Percentiles rank a stretch among this genome's conserved stretches.
These are phyloP conservation scores for Xylariomycetidae sp. DNA, from an alignment of 2,329 filamentous ascomycete genomes.

Conservation along the genomic window DNA sequence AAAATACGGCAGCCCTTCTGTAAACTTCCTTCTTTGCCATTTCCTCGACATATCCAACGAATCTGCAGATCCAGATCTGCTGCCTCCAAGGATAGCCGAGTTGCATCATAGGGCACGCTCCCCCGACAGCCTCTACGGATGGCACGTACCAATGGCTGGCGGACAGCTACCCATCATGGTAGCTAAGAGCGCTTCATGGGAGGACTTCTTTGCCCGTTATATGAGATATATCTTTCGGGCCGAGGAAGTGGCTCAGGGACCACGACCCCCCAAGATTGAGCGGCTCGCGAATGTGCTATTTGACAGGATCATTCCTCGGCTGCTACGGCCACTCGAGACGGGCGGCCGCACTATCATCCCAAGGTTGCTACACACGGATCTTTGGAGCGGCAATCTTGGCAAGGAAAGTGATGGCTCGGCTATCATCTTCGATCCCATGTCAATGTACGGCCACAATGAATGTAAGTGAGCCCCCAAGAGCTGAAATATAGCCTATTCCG, in stretches of 20 bases:
- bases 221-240: constrained; percentile 1
- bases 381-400: constrained; percentile 1
- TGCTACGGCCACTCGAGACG: constrained; percentile 1
- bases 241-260: constrained; percentile 2
- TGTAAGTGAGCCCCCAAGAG: neutral
- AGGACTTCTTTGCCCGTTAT: constrained; percentile 2
- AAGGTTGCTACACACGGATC: constrained; percentile 1
- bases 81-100: constrained; percentile 1
- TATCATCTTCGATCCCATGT: constrained; percentile 1
- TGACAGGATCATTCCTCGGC: constrained; percentile 2
- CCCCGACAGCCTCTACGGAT: constrained; percentile 1
- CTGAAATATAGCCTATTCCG: neutral
- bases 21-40: neutral
- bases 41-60: constrained; percentile 1
- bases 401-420: constrained; percentile 1
- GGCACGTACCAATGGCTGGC: constrained; percentile 2
- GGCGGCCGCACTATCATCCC: constrained; percentile 2
- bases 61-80: constrained; percentile 1
- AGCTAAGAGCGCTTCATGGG: constrained; percentile 1
- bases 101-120: constrained; percentile 1
- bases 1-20: too few relatives aligned
- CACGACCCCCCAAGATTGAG: constrained; percentile 1
- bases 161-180: constrained; percentile 1
- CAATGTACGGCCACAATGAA: constrained; percentile 3
- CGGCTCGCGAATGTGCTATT: constrained; percentile 1